Evolutionary conservation across 208 protist species (phyloP).

Genomic region (Acanthamoeba healyi): DNA sequence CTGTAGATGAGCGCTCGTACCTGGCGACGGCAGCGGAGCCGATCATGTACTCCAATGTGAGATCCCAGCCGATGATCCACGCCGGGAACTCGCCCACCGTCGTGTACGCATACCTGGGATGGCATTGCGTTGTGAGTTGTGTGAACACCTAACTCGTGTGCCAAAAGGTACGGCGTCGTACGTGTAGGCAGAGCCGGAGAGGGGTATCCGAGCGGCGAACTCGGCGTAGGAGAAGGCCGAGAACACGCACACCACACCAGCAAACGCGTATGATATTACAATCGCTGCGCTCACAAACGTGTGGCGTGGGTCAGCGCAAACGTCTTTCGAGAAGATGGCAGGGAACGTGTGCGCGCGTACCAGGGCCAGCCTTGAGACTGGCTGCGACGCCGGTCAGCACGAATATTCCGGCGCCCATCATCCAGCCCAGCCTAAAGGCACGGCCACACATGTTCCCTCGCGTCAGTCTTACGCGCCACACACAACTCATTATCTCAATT

Average conservation of each 20-base stretch:
- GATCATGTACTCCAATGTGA: slow-evolving; percentile 86
- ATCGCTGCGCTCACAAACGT: too few relatives aligned
- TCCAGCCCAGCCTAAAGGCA: slow-evolving; percentile 47
- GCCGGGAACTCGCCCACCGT: slow-evolving; percentile 83
- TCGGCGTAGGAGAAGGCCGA: slow-evolving; percentile 87
- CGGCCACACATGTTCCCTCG: background rate
- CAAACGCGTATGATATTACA: slow-evolving; percentile 80
- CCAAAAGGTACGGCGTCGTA: background rate
- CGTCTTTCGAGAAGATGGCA: too few relatives aligned
- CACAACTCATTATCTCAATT: background rate
- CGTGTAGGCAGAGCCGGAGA: slow-evolving; percentile 79
- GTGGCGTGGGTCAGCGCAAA: too few relatives aligned
- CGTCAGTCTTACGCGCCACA: background rate
- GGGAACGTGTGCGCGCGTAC: slow-evolving; percentile 8
- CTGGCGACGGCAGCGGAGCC: slow-evolving; percentile 83
- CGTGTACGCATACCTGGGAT: slow-evolving; percentile 81
- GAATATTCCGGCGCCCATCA: slow-evolving; percentile 86
- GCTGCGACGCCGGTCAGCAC: slow-evolving; percentile 87
- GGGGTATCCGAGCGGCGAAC: slow-evolving; percentile 83
- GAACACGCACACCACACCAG: slow-evolving; percentile 81
- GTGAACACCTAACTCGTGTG: too few relatives aligned
- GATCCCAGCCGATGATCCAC: slow-evolving; percentile 84
- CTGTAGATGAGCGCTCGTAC: background rate
- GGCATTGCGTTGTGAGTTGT: background rate
- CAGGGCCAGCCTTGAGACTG: slow-evolving; percentile 83